These are phyloP conservation scores for Xylaria castorea DNA, from an alignment of 495 filamentous ascomycete species.

Conservation along the genomic window DNA sequence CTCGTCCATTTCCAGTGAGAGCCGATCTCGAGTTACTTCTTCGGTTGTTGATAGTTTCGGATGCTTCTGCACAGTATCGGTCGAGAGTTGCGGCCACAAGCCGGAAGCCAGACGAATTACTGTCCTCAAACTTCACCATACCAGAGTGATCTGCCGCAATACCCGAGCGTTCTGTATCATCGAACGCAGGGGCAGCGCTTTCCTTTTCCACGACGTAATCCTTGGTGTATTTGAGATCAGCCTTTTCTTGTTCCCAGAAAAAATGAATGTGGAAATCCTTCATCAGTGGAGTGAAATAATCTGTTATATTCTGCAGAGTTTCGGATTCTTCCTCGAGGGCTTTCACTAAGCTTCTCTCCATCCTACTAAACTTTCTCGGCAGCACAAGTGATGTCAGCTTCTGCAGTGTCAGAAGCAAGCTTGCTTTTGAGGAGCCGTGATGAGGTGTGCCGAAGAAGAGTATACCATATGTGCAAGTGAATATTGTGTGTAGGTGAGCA, in stretches of 20 bases:
- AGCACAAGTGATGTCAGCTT: background rate
- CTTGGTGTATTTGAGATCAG: constrained; percentile 5
- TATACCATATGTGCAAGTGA: constrained; percentile 9
- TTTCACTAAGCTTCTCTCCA: background rate
- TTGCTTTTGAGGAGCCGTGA: constrained; percentile 4
- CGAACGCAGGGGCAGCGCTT: background rate
- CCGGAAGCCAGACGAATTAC: background rate
- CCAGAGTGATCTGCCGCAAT: constrained; percentile 7
- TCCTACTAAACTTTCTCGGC: background rate
- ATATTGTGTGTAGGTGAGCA: constrained; percentile 4
- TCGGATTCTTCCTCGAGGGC: constrained; percentile 3
- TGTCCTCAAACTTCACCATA: constrained; percentile 13
- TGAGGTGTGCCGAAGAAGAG: constrained; percentile 9
- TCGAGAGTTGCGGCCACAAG: constrained; percentile 5
- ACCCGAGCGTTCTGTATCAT: constrained; percentile 9
- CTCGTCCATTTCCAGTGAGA: background rate
- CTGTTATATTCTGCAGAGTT: constrained; percentile 10
- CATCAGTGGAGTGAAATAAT: background rate
- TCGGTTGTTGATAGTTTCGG: background rate
- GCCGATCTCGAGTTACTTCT: background rate
- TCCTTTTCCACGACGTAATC: constrained; percentile 12
- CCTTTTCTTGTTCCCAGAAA: constrained; percentile 12
- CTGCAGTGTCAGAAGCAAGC: constrained; percentile 3
- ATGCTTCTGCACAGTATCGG: background rate
- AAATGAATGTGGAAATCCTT: constrained; percentile 15